Percentiles rank a stretch among this genome's conserved stretches.
Evolutionary conservation across 75 land plant genomes (phyloP).

Genomic region (Gnetum montanum): DNA sequence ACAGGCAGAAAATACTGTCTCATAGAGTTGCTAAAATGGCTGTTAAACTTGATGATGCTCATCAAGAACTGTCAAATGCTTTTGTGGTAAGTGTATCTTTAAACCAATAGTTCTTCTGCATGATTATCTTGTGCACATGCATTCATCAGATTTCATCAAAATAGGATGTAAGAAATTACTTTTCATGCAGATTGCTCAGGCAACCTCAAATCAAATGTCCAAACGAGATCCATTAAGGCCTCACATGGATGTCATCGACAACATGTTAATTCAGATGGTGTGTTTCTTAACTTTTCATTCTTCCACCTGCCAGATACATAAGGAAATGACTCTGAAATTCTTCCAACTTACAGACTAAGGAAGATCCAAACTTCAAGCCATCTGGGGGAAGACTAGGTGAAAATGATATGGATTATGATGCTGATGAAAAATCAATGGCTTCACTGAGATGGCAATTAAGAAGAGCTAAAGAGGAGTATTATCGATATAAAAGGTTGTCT

Average conservation of each 20-base stretch:
- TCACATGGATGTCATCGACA: slow-evolving; percentile 92
- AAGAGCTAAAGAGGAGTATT: slow-evolving; percentile 71
- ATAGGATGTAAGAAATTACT: neutral
- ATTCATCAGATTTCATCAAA: neutral
- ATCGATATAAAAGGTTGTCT: slow-evolving; percentile 79
- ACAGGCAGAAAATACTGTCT: slow-evolving; percentile 82
- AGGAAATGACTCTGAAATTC: neutral
- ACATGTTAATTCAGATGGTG: slow-evolving; percentile 80
- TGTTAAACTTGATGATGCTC: slow-evolving; percentile 96
- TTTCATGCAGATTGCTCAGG: slow-evolving; percentile 80
- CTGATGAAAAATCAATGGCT: slow-evolving; percentile 97
- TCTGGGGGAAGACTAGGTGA: slow-evolving; percentile 96
- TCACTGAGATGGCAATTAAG: slow-evolving; percentile 78
- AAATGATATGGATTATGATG: slow-evolving; percentile 99
- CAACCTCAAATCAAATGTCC: slow-evolving; percentile 95
- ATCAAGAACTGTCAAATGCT: slow-evolving; percentile 95
- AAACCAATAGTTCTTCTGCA: slow-evolving; percentile 2
- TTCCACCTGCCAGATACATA: neutral
- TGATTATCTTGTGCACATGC: too few relatives aligned
- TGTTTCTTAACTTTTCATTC: neutral
- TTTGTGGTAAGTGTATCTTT: slow-evolving; percentile 73
- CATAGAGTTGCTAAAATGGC: slow-evolving; percentile 92
- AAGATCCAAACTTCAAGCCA: slow-evolving; percentile 92
- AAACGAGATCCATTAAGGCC: slow-evolving; percentile 88
- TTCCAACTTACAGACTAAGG: slow-evolving; percentile 40